Conservation (phyloP, 257 asterid genomes). For the Nemophila menziesii region DNA sequence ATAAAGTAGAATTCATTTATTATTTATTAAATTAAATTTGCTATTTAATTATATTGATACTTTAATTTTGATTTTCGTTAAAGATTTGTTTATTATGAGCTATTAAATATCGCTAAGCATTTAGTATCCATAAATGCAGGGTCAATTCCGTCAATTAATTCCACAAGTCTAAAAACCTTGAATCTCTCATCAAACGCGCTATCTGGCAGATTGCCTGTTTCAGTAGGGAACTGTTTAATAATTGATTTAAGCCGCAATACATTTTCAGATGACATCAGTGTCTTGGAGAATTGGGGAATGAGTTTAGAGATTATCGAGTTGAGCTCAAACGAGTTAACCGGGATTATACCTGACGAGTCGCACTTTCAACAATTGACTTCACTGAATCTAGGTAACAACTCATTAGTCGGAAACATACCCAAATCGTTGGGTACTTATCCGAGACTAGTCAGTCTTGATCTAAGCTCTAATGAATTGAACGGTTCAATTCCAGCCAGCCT, state of each 20-base stretch:
- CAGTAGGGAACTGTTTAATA: slow-evolving; percentile 46
- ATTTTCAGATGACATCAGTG: slow-evolving; percentile 41
- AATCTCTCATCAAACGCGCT: slow-evolving; percentile 73
- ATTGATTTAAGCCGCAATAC: slow-evolving; percentile 66
- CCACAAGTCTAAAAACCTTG: slow-evolving; percentile 49
- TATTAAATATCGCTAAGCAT: not conserved
- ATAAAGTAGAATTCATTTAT: too few relatives aligned
- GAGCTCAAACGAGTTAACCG: slow-evolving; percentile 66
- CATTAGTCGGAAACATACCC: slow-evolving; percentile 51
- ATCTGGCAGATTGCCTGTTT: slow-evolving; percentile 53
- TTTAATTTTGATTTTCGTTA: too few relatives aligned
- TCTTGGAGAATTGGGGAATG: slow-evolving; percentile 41
- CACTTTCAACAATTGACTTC: slow-evolving; percentile 42
- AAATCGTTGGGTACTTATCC: slow-evolving; percentile 28
- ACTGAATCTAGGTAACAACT: slow-evolving; percentile 53
- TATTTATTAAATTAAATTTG: too few relatives aligned
- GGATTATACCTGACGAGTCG: slow-evolving; percentile 51
- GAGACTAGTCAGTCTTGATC: slow-evolving; percentile 43
- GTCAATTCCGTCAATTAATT: slow-evolving; percentile 44
- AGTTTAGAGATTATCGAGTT: slow-evolving; percentile 54
- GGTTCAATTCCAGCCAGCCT: slow-evolving; percentile 54
- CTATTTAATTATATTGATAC: too few relatives aligned
- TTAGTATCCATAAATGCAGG: slow-evolving; percentile 45
- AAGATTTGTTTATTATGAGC: too few relatives aligned
- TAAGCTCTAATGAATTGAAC: slow-evolving; percentile 57